phyloP scores from a whole-genome alignment of 257 asterid genomes.

The Galeopsis tetrahit region DNA sequence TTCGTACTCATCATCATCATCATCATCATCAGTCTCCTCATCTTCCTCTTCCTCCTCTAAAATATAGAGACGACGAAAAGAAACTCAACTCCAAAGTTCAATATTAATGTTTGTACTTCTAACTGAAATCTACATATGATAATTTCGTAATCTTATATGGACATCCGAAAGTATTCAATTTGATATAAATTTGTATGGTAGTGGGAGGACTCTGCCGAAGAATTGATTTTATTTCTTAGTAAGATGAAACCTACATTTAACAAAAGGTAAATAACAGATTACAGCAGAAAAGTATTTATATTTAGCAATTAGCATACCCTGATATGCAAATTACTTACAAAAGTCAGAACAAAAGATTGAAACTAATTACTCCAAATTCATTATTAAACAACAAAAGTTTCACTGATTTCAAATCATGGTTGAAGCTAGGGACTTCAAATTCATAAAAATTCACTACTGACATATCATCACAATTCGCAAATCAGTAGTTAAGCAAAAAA shows the following conservation, averaged over 20 bases:
- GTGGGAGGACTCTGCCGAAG: background rate
- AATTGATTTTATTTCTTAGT: too few species aligned
- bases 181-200: background rate
- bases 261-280: background rate
- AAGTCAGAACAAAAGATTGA: background rate
- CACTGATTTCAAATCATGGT: background rate
- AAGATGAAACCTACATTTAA: background rate
- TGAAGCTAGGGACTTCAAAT: background rate
- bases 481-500: constrained; percentile 19
- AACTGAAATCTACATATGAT: constrained; percentile 1
- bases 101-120: background rate
- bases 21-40: constrained; percentile 46
- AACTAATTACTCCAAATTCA: background rate
- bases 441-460: background rate
- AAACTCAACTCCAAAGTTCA: background rate
- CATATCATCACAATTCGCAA: too few species aligned
- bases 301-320: background rate
- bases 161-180: background rate
- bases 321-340: background rate
- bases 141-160: background rate
- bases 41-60: constrained; percentile 52
- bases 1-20: constrained; percentile 50
- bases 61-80: constrained; percentile 20
- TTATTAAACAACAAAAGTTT: background rate
- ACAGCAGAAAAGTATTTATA: background rate